Conservation (phyloP, 768 basidiomycete genomes). For the Dacryopinax primogenitus region DNA sequence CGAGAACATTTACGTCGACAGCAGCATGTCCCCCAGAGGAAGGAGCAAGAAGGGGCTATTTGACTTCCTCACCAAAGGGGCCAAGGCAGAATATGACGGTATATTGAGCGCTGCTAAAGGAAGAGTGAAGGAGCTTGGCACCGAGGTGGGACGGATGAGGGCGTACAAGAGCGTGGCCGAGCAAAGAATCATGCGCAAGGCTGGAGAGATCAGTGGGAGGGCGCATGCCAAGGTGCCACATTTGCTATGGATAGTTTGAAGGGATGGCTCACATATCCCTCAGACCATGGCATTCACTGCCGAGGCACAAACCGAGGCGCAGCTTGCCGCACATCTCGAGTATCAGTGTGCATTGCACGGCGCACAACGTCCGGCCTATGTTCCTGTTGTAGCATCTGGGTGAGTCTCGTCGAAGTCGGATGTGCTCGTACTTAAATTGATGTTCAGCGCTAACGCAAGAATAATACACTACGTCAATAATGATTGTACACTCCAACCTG, state of each 20-base stretch:
- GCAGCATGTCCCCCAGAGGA: conserved; percentile 21
- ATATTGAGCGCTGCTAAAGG: conserved; percentile 42
- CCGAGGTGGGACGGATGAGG: conserved; percentile 57
- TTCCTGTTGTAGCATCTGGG: conserved; percentile 96
- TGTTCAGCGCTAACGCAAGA: conserved; percentile 61
- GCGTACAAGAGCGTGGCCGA: conserved; percentile 71
- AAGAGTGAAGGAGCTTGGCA: conserved; percentile 43
- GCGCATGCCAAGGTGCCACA: conserved; percentile 65
- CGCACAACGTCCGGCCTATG: conserved; percentile 82
- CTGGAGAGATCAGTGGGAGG: conserved; percentile 75
- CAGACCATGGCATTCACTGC: conserved; percentile 74
- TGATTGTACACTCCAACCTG: conserved; percentile 55
- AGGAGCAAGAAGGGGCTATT: conserved; percentile 29
- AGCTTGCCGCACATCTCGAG: conserved; percentile 74
- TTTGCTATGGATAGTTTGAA: too few relatives aligned
- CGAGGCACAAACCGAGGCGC: conserved; percentile 44
- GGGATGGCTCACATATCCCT: conserved; percentile 17
- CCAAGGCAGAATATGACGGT: conserved; percentile 37
- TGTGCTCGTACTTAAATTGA: not conserved
- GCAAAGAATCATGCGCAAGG: conserved; percentile 61
- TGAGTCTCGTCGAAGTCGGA: conserved; percentile 23
- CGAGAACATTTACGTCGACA: conserved; percentile 33
- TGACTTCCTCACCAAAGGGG: conserved; percentile 31
- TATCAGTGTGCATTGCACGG: conserved; percentile 71
- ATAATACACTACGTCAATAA: conserved; percentile 93